Base-by-base conservation (phyloP, 2,329 filamentous ascomycete genomes). In the Fusarium acutatum region DNA sequence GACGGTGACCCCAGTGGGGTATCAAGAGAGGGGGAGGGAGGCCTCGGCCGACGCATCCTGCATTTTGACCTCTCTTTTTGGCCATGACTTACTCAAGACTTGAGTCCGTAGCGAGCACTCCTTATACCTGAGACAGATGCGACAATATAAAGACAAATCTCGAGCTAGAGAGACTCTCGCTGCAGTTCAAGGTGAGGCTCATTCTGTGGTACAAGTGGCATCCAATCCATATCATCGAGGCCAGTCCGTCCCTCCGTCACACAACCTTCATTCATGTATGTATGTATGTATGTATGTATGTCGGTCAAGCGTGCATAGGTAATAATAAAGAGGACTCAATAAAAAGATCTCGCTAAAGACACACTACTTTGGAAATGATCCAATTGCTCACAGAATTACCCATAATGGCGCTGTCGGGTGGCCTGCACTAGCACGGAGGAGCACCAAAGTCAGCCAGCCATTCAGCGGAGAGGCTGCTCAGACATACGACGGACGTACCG, bases 1-100 rank as follows among this genome's bases (percentile, higher is more conserved):
- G 69, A 75, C 62, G 46, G 52, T 59, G 57, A 64, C 69, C 62
- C 54, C 58, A 71, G 71, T 74, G 71, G 71, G 59, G 71, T 72
- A 72, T 52, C 47, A 52, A 61, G 63, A 60, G 64, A 58, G 67
- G 71, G 70, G 64, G 59, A 49, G 52, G 67, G 65, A 73, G 71
- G 71, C 71, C 71, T 73, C 71, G 67, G 71, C 59, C 63, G 65
- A 72, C 67, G 69, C 54, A 64, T 71, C 61, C 64, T 47, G 30
- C 28, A 66, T 66, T 61, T 62, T 52, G 54, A 64, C 63, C 61
- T 46, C 56, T 52, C 60, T 49, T 41, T 49, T 56, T 20, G 28
- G 22, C 26, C 37, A 24, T 24, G 38, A 24, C n/a, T 56, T 32
- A 15, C 53, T 56, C 22, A 14, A 41, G 26, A 40, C 28, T 44